phyloP scores from a whole-genome alignment of 1,284 basidiomycete species.

The Pyrrhoderma lamaoense region DNA sequence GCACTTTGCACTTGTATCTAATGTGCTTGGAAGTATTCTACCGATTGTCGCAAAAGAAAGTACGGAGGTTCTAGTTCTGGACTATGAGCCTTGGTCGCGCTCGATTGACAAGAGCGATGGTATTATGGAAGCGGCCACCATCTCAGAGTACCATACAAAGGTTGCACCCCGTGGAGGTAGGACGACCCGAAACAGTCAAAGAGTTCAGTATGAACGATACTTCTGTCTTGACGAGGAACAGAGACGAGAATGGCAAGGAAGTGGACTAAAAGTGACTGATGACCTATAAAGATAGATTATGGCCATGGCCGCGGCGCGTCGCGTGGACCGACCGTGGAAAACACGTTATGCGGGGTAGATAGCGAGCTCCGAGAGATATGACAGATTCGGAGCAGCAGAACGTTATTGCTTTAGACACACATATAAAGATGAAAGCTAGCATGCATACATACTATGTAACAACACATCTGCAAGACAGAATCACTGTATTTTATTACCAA shows the following conservation, averaged over 20 bases:
- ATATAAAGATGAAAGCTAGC: no score
- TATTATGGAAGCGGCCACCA: constrained; percentile 15
- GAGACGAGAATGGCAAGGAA: constrained; percentile 28
- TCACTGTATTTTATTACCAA: no score
- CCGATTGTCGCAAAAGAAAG: constrained; percentile 31
- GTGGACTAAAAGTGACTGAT: constrained; percentile 12
- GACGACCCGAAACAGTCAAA: constrained; percentile 50
- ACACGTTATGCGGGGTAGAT: constrained; percentile 16
- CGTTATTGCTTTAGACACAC: no score
- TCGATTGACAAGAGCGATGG: constrained; percentile 46
- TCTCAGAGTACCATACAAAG: constrained; percentile 25
- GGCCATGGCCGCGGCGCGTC: no score
- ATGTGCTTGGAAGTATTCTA: constrained; percentile 36
- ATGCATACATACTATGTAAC: no score
- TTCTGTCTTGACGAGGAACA: constrained; percentile 34
- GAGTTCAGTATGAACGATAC: constrained; percentile 34
- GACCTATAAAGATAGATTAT: no score
- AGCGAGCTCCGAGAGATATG: no score
- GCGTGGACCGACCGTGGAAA: constrained; percentile 20
- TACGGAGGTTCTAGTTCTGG: constrained; percentile 44
- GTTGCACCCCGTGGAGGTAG: constrained; percentile 29
- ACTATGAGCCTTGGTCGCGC: constrained; percentile 68
- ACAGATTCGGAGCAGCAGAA: no score
- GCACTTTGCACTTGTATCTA: constrained; percentile 27
- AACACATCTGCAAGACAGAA: no score